Percentiles rank a stretch among this genome's conserved stretches.
These are phyloP conservation scores for Puccinia coronata DNA, from an alignment of 1,284 basidiomycete genomes.

Conservation along the genomic window DNA sequence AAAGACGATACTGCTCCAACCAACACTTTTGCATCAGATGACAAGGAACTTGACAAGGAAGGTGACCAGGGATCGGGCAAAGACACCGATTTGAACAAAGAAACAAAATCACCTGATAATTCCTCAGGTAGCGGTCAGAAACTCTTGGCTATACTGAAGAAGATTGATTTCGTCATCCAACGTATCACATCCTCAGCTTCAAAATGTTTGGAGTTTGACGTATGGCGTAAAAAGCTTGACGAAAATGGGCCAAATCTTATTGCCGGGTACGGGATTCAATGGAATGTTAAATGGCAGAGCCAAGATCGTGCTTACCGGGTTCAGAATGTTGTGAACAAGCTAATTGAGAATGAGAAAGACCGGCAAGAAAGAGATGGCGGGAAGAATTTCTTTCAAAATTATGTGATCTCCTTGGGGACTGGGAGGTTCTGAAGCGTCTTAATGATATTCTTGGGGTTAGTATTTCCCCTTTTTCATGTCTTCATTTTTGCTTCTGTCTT, in stretches of 20 bases:
- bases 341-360: no score
- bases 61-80: no score
- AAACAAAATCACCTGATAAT: no score
- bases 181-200: conserved; percentile 9
- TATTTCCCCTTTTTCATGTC: not conserved
- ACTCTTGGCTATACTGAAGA: no score
- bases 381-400: not conserved
- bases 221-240: not conserved
- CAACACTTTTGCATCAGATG: no score
- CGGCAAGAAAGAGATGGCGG: not conserved
- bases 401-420: not conserved
- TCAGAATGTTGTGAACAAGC: no score
- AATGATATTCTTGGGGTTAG: not conserved
- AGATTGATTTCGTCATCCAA: conserved; percentile 12
- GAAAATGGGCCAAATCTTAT: not conserved
- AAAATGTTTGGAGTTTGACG: not conserved
- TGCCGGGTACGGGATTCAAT: conserved; percentile 22
- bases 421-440: not conserved
- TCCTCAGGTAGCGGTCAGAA: no score
- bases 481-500: no score
- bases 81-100: no score
- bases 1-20: no score
- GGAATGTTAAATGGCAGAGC: not conserved
- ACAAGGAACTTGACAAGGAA: no score
- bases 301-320: no score